These are phyloP conservation scores for Rhododendron mucronatum DNA, from an alignment of 148 eudicot genomes.

Conservation along the genomic window DNA sequence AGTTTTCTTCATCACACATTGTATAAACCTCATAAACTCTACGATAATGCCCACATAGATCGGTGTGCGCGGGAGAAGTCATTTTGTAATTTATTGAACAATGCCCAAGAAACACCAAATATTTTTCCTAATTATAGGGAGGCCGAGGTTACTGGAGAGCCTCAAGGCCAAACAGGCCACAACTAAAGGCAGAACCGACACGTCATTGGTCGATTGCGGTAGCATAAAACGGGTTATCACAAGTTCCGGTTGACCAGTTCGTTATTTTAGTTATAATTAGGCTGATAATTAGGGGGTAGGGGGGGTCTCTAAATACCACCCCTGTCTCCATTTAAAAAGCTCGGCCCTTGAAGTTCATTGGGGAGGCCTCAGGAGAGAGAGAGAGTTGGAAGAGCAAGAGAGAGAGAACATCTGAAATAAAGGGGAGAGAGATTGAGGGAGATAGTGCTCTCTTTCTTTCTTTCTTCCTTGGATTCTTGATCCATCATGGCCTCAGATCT, in stretches of 20 bases:
- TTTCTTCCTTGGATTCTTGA: not conserved
- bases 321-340: not conserved
- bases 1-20: not conserved
- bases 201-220: not conserved
- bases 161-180: not conserved
- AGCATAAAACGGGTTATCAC: not conserved
- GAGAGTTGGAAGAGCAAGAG: not conserved
- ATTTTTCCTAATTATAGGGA: not conserved
- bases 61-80: not conserved
- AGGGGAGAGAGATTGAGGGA: slow-evolving; percentile 12
- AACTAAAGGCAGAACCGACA: not conserved
- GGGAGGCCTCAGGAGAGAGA: not conserved
- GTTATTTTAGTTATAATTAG: not conserved
- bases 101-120: not conserved
- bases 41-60: not conserved
- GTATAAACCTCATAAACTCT: not conserved
- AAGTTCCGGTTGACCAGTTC: slow-evolving; percentile 8
- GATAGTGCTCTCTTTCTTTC: slow-evolving; percentile 8
- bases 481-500: slow-evolving; percentile 14
- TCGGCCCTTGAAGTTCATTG: not conserved
- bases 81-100: not conserved
- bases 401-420: not conserved
- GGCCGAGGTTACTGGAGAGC: not conserved
- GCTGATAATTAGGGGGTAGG: not conserved
- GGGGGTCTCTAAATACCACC: not conserved